Evolutionary conservation across 2,329 filamentous ascomycete species (phyloP).

Genomic region (Fusarium sacchari): DNA sequence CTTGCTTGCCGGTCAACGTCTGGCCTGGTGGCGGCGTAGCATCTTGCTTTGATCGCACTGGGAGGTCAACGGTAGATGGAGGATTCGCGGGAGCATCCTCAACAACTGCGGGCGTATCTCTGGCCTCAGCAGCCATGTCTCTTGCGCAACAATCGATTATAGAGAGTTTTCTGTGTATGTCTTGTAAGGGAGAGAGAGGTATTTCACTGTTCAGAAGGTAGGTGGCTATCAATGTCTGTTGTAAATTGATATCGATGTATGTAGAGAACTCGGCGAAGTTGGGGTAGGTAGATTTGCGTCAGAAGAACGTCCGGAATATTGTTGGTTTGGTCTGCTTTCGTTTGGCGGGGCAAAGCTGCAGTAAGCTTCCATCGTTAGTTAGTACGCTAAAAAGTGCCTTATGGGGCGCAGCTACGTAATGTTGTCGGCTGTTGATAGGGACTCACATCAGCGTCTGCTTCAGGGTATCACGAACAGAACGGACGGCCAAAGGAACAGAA

Average conservation of each 20-base stretch:
- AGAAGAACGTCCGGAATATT: constrained; percentile 13
- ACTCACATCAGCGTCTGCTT: neutral
- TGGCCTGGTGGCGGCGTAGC: constrained; percentile 55
- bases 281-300: constrained; percentile 12
- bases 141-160: constrained; percentile 10
- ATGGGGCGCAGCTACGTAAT: constrained; percentile 32
- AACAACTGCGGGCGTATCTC: constrained; percentile 40
- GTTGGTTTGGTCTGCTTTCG: constrained; percentile 4
- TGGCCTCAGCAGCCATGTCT: constrained; percentile 45
- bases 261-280: constrained; percentile 16
- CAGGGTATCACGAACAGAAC: constrained; percentile 16
- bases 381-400: constrained; percentile 4
- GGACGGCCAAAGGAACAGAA: neutral
- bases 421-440: neutral
- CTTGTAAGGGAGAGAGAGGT: neutral
- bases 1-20: constrained; percentile 90
- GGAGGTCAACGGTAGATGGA: constrained; percentile 38
- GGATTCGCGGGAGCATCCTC: constrained; percentile 27
- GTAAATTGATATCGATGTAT: neutral
- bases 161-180: constrained; percentile 5
- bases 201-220: neutral
- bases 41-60: constrained; percentile 46
- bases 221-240: constrained; percentile 20
- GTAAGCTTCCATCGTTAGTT: constrained; percentile 21
- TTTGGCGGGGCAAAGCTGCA: constrained; percentile 39